Evolutionary conservation across 805 yeast genomes (phyloP).

Genomic region (Schizosaccharomyces osmophilus): DNA sequence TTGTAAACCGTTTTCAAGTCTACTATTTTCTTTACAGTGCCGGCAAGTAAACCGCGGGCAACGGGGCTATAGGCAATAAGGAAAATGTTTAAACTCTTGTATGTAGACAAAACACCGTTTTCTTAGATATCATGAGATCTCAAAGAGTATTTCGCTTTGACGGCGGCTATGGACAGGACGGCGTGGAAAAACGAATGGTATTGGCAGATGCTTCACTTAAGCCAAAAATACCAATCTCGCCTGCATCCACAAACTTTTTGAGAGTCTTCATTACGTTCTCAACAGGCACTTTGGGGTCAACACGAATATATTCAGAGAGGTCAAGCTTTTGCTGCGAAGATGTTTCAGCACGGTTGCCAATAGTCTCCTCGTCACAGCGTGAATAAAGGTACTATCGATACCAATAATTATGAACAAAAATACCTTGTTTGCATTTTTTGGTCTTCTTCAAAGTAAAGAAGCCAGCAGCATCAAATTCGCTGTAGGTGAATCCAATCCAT

Average conservation of each 20-base stretch:
- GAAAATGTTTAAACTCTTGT: conserved; percentile 36
- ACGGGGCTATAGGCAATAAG: conserved; percentile 66
- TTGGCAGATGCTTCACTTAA: conserved; percentile 48
- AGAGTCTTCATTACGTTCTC: conserved; percentile 35
- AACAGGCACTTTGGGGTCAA: conserved; percentile 31
- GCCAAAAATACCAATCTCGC: conserved; percentile 45
- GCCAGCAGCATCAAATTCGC: conserved; percentile 30
- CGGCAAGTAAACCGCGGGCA: conserved; percentile 56
- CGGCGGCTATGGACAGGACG: conserved; percentile 33
- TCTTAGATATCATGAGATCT: conserved; percentile 34
- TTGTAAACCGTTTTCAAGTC: conserved; percentile 11
- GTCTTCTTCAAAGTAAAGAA: conserved; percentile 24
- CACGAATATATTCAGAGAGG: conserved; percentile 48
- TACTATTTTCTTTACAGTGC: conserved; percentile 21
- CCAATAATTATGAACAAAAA: conserved; percentile 42
- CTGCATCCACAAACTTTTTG: conserved; percentile 33
- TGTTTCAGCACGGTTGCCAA: background rate
- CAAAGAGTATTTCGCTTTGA: conserved; percentile 59
- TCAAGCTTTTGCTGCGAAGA: conserved; percentile 24
- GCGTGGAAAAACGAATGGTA: conserved; percentile 30
- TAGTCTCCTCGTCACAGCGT: conserved; percentile 5
- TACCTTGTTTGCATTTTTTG: conserved; percentile 24
- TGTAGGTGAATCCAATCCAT: conserved; percentile 15
- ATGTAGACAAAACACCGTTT: conserved; percentile 39
- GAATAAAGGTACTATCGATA: conserved; percentile 19